Base-by-base conservation (phyloP, 352 stramenopile genomes). In the Phytophthora quininea region DNA sequence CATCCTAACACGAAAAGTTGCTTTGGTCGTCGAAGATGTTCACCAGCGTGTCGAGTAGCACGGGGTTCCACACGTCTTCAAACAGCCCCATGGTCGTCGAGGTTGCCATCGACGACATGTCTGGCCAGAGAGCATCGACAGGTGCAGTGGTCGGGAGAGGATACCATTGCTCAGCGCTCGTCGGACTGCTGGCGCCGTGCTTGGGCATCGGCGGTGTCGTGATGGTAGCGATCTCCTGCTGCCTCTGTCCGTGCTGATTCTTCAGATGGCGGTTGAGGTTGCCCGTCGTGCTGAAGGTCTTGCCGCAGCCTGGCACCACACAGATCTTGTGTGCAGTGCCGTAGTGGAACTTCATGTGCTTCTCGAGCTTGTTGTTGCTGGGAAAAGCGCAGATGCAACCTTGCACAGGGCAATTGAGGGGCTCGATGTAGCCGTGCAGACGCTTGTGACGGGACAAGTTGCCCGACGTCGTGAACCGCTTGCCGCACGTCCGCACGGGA, bases 241-340 rank as follows among this genome's bases (percentile, higher is more conserved):
- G 56, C 49, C 60, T 50, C 50, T 69, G 57, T 9, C 63, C 45
- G 35, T 67, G 60, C 51, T 67, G 46, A 24, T 60, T 61, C 52
- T 67, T 67, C 10, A 67, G 48, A 46, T 84, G 76, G 10, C 76
- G 73, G 35, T 79, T 79, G 4, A 84, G 70, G 62, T 84, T 84
- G 38, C 76, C 76, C 6, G 69, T 75, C 24, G 76, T 84, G 58
- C 66, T 84, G 55, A 84, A 84, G n/a, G 75, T 80, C 63, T 84
- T 84, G 55, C 73, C 76, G 33, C 76, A 84, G 4, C 50, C 58
- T 14, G 45, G 30, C n/a, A 66, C 58, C 3, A 48, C 35, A 57
- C 69, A 77, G 32, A 71, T 61, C n/a, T 73, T 61, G 35, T 52
- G 52, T 12, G 67, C 69, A 4, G 60, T 54, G 37, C 70, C 70